Percentiles rank a stretch among this genome's conserved stretches.
phyloP scores from a whole-genome alignment of 2,329 filamentous ascomycete species.

The Scedosporium aurantiacum region DNA sequence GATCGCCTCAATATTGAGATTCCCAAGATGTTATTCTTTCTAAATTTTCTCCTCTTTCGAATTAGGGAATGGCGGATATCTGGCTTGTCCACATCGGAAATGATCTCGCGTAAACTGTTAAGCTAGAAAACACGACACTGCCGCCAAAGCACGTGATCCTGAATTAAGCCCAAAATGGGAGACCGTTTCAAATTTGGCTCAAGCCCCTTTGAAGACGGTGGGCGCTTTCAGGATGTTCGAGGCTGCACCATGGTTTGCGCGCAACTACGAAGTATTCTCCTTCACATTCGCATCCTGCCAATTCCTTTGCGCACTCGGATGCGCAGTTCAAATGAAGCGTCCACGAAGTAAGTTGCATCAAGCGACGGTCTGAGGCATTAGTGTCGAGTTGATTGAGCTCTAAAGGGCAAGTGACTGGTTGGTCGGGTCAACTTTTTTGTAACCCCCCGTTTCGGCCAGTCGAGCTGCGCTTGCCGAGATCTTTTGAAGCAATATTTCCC shows the following conservation, averaged over 20 bases:
- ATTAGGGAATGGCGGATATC: not conserved
- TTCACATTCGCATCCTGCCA: not conserved
- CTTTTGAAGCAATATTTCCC: conserved; percentile 1
- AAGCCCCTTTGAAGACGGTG: not conserved
- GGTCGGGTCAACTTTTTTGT: conserved; percentile 2
- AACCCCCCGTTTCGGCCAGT: conserved; percentile 6
- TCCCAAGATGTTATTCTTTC: not conserved
- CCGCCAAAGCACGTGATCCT: not conserved
- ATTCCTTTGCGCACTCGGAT: not conserved
- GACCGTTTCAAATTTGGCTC: conserved; percentile 1
- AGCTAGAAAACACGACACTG: not conserved
- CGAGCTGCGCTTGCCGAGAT: not conserved
- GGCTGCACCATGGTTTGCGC: not conserved
- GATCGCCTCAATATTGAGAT: not conserved
- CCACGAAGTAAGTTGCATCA: not conserved
- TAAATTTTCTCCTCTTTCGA: not conserved
- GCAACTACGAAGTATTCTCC: not conserved
- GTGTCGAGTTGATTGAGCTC: conserved; percentile 2
- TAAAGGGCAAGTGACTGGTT: not conserved
- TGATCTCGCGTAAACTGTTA: not conserved
- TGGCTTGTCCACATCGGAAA: not conserved
- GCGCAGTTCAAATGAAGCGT: not conserved
- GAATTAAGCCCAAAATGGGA: not conserved
- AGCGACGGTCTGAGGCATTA: not conserved
- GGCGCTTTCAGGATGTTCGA: not conserved